phyloP scores from a whole-genome alignment of 257 asterid genomes.

The Thymus quinquecostatus region DNA sequence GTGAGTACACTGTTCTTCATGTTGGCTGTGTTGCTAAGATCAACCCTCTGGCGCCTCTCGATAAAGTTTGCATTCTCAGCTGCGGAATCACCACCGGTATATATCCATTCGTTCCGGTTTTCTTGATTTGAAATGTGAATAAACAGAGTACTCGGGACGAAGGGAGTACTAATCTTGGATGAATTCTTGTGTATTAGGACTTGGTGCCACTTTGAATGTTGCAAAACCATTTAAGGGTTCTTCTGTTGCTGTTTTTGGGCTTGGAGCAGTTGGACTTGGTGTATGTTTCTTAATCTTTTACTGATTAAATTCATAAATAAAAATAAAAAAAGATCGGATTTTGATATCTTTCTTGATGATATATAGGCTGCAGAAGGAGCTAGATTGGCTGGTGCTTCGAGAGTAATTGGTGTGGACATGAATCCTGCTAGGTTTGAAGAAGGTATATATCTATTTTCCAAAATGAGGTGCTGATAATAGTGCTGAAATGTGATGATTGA shows the following conservation, averaged over 20 bases:
- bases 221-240: conserved; percentile 74
- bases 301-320: neutral
- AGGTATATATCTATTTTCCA: conserved; percentile 29
- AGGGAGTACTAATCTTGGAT: neutral
- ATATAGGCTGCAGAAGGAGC: conserved; percentile 87
- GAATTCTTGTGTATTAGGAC: conserved; percentile 44
- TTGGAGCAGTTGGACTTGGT: conserved; percentile 83
- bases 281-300: conserved; percentile 37
- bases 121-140: neutral
- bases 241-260: conserved; percentile 69
- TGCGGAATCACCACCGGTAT: conserved; percentile 89
- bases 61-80: conserved; percentile 78
- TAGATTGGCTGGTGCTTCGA: conserved; percentile 78
- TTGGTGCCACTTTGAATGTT: conserved; percentile 86
- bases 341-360: neutral
- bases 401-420: conserved; percentile 73
- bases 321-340: too few relatives aligned
- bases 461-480: neutral
- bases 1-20: conserved; percentile 79
- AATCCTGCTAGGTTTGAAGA: conserved; percentile 54
- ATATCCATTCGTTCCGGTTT: neutral
- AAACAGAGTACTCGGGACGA: neutral
- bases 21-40: conserved; percentile 79
- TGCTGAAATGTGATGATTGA: neutral
- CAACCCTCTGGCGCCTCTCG: conserved; percentile 76